phyloP scores from a whole-genome alignment of 495 filamentous ascomycete species.

The Penicillium daleae region DNA sequence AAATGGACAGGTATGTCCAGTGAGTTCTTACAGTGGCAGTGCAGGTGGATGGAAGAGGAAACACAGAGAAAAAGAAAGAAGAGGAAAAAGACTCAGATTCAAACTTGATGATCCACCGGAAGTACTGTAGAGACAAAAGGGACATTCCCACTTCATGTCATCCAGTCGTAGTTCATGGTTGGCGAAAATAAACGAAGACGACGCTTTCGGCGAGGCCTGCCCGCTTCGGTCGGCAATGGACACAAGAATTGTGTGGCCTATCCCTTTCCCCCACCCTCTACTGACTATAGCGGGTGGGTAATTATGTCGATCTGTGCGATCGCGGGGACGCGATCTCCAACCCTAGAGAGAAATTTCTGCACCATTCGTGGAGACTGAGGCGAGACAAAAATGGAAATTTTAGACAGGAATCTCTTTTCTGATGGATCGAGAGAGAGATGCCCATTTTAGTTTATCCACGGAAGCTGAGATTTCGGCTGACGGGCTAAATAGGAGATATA shows the following conservation, averaged over 20 bases:
- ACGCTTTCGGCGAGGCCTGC: slow-evolving; percentile 1
- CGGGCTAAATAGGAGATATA: slow-evolving; percentile 1
- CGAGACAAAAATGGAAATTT: slow-evolving; percentile 3
- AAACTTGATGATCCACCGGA: not conserved
- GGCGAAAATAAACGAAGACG: not conserved
- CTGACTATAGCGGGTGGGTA: slow-evolving; percentile 17
- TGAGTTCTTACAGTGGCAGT: no score
- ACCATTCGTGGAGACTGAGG: slow-evolving; percentile 3
- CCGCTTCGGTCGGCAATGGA: not conserved
- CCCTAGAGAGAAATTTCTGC: slow-evolving; percentile 12
- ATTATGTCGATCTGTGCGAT: slow-evolving; percentile 18
- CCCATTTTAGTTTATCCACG: no score
- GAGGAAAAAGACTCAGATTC: not conserved
- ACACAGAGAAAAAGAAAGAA: not conserved
- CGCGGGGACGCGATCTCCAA: slow-evolving; percentile 16
- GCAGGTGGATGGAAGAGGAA: not conserved
- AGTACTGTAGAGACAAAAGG: no score
- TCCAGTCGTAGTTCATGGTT: not conserved
- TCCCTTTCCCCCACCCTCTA: slow-evolving; percentile 19
- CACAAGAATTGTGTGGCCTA: not conserved
- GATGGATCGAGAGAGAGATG: no score
- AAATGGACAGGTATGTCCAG: not conserved
- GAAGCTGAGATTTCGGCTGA: slow-evolving; percentile 1
- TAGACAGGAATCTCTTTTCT: no score
- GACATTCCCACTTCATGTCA: no score